Evolutionary conservation across 345 rosid genomes (phyloP).

Genomic region (Turritis glabra): DNA sequence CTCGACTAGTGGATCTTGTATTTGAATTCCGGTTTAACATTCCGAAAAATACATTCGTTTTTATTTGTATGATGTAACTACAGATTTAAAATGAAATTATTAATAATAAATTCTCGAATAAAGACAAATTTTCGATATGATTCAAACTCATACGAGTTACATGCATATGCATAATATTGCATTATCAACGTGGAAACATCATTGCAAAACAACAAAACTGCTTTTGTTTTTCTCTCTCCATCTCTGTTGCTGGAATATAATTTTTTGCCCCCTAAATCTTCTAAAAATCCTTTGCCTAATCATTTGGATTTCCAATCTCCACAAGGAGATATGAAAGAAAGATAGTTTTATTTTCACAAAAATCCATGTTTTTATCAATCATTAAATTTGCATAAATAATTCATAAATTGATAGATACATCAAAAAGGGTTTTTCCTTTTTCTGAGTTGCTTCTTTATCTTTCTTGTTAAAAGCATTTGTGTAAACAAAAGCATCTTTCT

Average conservation of each 20-base stretch:
- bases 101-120: background rate
- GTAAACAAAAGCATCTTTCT: too few relatives aligned
- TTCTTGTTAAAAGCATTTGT: slow-evolving; percentile 2
- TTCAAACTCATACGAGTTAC: slow-evolving; percentile 3
- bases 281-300: slow-evolving; percentile 39
- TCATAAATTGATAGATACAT: slow-evolving; percentile 16
- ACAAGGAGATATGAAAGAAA: slow-evolving; percentile 6
- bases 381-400: background rate
- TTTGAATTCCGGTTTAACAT: background rate
- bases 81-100: background rate
- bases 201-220: slow-evolving; percentile 38
- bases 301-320: slow-evolving; percentile 36
- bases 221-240: slow-evolving; percentile 17
- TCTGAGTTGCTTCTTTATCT: slow-evolving; percentile 17
- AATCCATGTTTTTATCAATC: slow-evolving; percentile 26
- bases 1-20: slow-evolving; percentile 19
- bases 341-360: slow-evolving; percentile 9
- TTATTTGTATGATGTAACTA: background rate
- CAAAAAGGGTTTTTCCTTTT: slow-evolving; percentile 11
- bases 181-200: slow-evolving; percentile 37
- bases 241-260: slow-evolving; percentile 20
- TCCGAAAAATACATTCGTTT: too few relatives aligned
- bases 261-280: slow-evolving; percentile 36
- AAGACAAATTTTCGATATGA: background rate
- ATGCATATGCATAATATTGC: background rate